Evolutionary conservation across 2,329 filamentous ascomycete species (phyloP).

Genomic region (Ciborinia camelliae): DNA sequence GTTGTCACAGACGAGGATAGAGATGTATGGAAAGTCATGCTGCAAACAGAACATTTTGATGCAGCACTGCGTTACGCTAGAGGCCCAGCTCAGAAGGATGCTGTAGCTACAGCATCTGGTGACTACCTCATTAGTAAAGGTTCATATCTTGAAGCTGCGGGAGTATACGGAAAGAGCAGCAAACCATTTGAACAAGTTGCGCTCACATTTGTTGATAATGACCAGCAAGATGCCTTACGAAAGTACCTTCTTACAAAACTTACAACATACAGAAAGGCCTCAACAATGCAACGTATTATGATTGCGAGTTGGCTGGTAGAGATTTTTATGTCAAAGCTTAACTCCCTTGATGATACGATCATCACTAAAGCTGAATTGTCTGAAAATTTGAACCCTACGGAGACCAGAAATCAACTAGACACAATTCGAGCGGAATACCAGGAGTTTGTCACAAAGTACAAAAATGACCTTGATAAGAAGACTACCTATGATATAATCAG

Average conservation of each 20-base stretch:
- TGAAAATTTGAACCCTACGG: constrained; percentile 65
- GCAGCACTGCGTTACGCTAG: constrained; percentile 81
- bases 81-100: constrained; percentile 78
- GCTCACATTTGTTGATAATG: constrained; percentile 82
- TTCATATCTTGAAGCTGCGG: constrained; percentile 79
- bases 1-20: constrained; percentile 85
- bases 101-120: constrained; percentile 85
- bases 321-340: constrained; percentile 95
- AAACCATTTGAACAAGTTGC: constrained; percentile 97
- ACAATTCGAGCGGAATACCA: constrained; percentile 75
- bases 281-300: constrained; percentile 91
- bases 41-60: constrained; percentile 83
- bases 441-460: constrained; percentile 82
- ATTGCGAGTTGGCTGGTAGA: constrained; percentile 93
- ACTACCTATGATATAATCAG: constrained; percentile 95
- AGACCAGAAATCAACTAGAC: constrained; percentile 69
- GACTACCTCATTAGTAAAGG: constrained; percentile 82
- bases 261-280: constrained; percentile 73
- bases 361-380: constrained; percentile 80
- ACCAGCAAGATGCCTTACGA: constrained; percentile 83
- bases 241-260: constrained; percentile 88
- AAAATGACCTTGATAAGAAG: constrained; percentile 80
- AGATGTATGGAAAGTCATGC: constrained; percentile 92
- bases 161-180: constrained; percentile 89
- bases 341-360: constrained; percentile 90